A percentile compares a stretch with the other conserved stretches of the same genome.
Conservation (phyloP, 768 basidiomycete species). For the Psilocybe cyanescens region DNA sequence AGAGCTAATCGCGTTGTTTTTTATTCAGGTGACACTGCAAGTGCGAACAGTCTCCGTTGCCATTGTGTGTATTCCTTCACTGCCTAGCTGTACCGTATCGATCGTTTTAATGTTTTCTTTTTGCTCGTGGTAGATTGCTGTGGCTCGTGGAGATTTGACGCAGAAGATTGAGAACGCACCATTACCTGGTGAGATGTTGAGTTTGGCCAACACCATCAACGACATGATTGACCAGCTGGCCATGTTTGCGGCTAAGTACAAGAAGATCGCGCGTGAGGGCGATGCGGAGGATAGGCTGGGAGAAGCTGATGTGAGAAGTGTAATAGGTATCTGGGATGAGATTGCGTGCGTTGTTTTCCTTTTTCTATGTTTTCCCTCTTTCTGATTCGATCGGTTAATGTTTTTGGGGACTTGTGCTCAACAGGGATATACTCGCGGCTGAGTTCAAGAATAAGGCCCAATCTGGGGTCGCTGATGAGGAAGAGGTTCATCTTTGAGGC, state of each 20-base stretch:
- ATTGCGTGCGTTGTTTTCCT: slow-evolving; percentile 74
- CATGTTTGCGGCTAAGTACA: slow-evolving; percentile 67
- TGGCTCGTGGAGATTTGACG: slow-evolving; percentile 91
- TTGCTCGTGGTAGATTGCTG: slow-evolving; percentile 59
- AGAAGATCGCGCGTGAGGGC: slow-evolving; percentile 96
- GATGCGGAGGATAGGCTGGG: slow-evolving; percentile 98
- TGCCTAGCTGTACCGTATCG: neutral
- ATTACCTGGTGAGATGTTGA: slow-evolving; percentile 95
- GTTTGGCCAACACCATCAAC: slow-evolving; percentile 96
- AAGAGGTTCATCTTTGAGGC: no score
- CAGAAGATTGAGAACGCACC: slow-evolving; percentile 94
- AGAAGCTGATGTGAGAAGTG: slow-evolving; percentile 95
- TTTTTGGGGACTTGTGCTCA: no score
- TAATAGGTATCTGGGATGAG: slow-evolving; percentile 98
- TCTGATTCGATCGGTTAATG: no score
- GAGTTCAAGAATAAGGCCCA: no score
- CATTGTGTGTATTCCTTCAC: slow-evolving; percentile 56
- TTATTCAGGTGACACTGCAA: slow-evolving; percentile 81
- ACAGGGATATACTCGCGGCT: no score
- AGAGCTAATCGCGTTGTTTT: neutral
- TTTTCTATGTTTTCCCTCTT: neutral
- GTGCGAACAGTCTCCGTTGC: slow-evolving; percentile 92
- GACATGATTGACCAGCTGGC: slow-evolving; percentile 69
- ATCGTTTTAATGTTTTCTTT: neutral
- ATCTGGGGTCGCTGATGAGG: no score